These are phyloP conservation scores for Eremothecium cymbalariae DNA, from an alignment of 1,139 yeast species.

Conservation along the genomic window DNA sequence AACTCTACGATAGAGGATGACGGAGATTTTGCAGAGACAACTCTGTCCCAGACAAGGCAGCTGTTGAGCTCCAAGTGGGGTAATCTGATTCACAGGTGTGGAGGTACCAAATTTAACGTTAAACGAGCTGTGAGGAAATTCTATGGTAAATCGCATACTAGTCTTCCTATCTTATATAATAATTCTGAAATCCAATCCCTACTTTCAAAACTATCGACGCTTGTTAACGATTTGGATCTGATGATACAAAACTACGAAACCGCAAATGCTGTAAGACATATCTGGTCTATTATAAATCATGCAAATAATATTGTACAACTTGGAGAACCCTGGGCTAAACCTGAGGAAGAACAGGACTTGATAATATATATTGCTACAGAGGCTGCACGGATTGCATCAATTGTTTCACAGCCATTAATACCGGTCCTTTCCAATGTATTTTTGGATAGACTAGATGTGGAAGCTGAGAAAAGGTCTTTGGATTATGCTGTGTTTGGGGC, in stretches of 20 bases:
- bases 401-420: slow-evolving; percentile 62
- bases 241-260: slow-evolving; percentile 39
- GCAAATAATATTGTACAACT: slow-evolving; percentile 59
- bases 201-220: slow-evolving; percentile 19
- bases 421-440: slow-evolving; percentile 53
- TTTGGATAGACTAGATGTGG: slow-evolving; percentile 59
- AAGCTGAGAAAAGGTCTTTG: slow-evolving; percentile 34
- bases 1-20: slow-evolving; percentile 71
- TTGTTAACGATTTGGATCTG: slow-evolving; percentile 39
- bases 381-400: slow-evolving; percentile 56
- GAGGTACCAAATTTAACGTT: slow-evolving; percentile 62
- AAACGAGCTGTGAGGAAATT: slow-evolving; percentile 34
- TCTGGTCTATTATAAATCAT: slow-evolving; percentile 53
- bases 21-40: slow-evolving; percentile 63
- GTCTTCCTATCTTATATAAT: slow-evolving; percentile 6
- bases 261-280: slow-evolving; percentile 49
- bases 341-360: slow-evolving; percentile 37
- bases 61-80: slow-evolving; percentile 76
- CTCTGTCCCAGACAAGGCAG: slow-evolving; percentile 50
- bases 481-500: slow-evolving; percentile 38
- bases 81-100: slow-evolving; percentile 64
- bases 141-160: slow-evolving; percentile 4
- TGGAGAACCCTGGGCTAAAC: slow-evolving; percentile 52
- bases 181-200: slow-evolving; percentile 8
- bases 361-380: slow-evolving; percentile 64